Conservation (phyloP, 2,329 filamentous ascomycete species). For the Sclerotinia trifoliorum region DNA sequence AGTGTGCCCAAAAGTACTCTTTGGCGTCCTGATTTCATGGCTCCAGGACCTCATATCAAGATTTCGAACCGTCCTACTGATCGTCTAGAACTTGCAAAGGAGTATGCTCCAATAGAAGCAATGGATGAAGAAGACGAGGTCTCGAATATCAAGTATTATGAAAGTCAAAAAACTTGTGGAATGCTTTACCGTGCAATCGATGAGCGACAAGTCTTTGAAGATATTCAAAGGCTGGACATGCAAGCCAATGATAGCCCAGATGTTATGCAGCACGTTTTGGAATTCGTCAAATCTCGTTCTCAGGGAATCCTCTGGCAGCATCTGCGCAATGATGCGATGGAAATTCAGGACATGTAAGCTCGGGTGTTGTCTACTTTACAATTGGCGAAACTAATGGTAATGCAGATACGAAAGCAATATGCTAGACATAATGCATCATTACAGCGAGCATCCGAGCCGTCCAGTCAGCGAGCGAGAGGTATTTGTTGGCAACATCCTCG, state of each 20-base stretch:
- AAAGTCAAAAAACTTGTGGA: conserved; percentile 67
- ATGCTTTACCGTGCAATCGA: conserved; percentile 70
- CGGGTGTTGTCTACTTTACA: background rate
- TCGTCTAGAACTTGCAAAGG: conserved; percentile 5
- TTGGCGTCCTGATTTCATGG: conserved; percentile 53
- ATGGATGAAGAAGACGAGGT: conserved; percentile 50
- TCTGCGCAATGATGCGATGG: conserved; percentile 41
- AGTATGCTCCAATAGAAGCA: conserved; percentile 24
- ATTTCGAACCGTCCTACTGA: conserved; percentile 43
- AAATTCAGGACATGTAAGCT: conserved; percentile 49
- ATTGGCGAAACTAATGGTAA: background rate
- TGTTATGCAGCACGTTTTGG: conserved; percentile 41
- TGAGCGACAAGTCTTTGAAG: conserved; percentile 60
- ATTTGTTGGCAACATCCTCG: conserved; percentile 57
- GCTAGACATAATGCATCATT: conserved; percentile 47
- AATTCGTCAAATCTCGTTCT: conserved; percentile 43
- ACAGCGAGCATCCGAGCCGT: conserved; percentile 43
- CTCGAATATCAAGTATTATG: conserved; percentile 58
- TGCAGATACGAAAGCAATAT: conserved; percentile 54
- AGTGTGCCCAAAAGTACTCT: conserved; percentile 34
- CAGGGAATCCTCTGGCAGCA: conserved; percentile 43
- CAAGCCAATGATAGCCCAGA: conserved; percentile 20
- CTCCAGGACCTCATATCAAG: conserved; percentile 46
- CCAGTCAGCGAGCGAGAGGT: conserved; percentile 53
- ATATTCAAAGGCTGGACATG: conserved; percentile 30